Base-by-base conservation (phyloP, 257 asterid species). In the Hygrophila difformis region DNA sequence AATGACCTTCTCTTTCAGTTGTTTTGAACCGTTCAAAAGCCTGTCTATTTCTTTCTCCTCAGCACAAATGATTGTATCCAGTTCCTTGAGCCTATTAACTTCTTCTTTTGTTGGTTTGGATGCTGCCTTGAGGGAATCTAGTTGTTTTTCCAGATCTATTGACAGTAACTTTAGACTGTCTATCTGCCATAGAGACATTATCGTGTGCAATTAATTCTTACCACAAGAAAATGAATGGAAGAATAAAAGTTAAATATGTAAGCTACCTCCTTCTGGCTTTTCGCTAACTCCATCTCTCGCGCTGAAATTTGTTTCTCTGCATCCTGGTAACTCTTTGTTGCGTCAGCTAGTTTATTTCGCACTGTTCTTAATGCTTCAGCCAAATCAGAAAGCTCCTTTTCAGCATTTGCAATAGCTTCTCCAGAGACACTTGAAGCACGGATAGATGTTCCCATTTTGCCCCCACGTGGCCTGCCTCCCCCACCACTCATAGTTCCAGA, bases 401-500 rank as follows among this genome's bases (percentile, higher is more conserved):
- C 94, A 39, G 94, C 96, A 55, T 65, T 64, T 24, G 81, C 70
- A 59, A 91, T 66, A 49, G 76, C 83, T 55, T 85, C 99, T 43
- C 72, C 59, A 4, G 96, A 82, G 64, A 91, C 81, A 57, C 84
- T 86, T 44, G 68, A 67, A 55, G 88, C 83, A 51, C 81, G 81
- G 43, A 91, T 70, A 18, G 95, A 80, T 8, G 96, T 68, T 19
- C 96, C 94, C 94, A 91, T 91, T 72, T 80, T 91, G 46, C 99
- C 96, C 17, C 99, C 99, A 63, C 96, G 85, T 7, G 93, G 98
- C 63, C 61, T 76, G 55, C 69, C 51, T 28, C 99, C 99, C 9
- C 99, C 99, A 63, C 99, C 99, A 70, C 77, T 72, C 95, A 91
- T 91, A 13, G 96, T 91, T 44, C 99, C 99, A 18, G 99, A 80